Evolutionary conservation across 192 early-diverging fungal species (phyloP), one percentile per base, ranked within the genome.

Genomic region (Diversispora epigaea): DNA sequence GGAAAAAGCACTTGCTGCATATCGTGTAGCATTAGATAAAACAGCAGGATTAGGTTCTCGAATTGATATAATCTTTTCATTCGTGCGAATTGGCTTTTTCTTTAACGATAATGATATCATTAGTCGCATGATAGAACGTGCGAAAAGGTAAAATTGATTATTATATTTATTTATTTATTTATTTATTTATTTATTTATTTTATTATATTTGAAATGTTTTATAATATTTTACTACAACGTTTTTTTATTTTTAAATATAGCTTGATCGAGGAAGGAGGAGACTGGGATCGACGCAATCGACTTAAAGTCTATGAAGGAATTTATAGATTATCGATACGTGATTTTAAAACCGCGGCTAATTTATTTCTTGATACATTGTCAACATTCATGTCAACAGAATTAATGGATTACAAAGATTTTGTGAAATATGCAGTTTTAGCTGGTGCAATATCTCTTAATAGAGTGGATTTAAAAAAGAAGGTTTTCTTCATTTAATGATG

Each of bases 221-320:
- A 17, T 40, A 75, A 54, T 65, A 41, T 6, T 32, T 49, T 43
- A 40, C 56, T 77, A 44, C 4, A 57, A 41, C 64, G n/a, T 69
- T 54, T 17, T 41, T 50, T 49, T 25, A 10, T 46, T 21, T 67
- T 71, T 65, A 1, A 40, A 8, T 73, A 77, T 55, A 95, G 92
- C 45, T 86, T 99, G 79, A 95, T 98, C 75, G 93, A 99, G 79
- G 94, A 98, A 84, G 96, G 97, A 58, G 98, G 98, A 32, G 98
- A 99, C 83, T 99, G 98, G 98, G 98, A 99, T 86, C 89, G 98
- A 57, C 89, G 98, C 73, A 99, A 99, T 85, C 89, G 98, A 58
- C 88, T 98, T 55, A 98, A 98, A 86, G 95, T 94, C 4, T 95
- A 98, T 77, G 94, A 98, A 79, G 96, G 94, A 63, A 86, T 96